Evolutionary conservation across 768 basidiomycete species (phyloP), one percentile per base, ranked within the genome.

Genomic region (Amyloporia xantha): DNA sequence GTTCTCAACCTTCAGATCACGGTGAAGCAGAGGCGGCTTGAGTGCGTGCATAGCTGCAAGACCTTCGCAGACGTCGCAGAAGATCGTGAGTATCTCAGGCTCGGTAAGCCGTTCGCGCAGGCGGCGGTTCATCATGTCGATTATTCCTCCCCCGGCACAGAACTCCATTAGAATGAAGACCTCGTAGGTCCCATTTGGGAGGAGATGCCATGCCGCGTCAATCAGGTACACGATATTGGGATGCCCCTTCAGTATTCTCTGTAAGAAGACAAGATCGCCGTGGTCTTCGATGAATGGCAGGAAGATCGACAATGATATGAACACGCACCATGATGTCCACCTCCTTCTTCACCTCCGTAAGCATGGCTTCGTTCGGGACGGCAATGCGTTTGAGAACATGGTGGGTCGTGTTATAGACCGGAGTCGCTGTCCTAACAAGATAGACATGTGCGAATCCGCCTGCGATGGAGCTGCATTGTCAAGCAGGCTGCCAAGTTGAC

Each of bases 131-230:
- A 99, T 93, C 86, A 98, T 93, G 70, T 99, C 96, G 67, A 99
- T 98, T 56, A 99, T 97, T 28, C 96, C 96, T 33, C 96, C 96
- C 84, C 93, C 94, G 53, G 91, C 76, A 65, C 92, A 95, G 66
- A 85, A 96, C 64, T 99, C 96, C 96, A 99, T 99, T 52, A 99
- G 77, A 64, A 99, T 98, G 64, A 96, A 96, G 15, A 98, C 94
- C 67, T 98, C 96, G 61, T 86, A 92, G 41, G 81, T 77, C 25
- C 90, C 91, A 59, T 83, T 86, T 4, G 90, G 73, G 65, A 90
- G 76, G 57, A 82, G 80, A 52, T 90, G 82, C 80, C 91, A 94
- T 47, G 91, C 85, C 25, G 95, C 93, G 68, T 95, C 95, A 62
- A 97, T 90, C 65, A 97, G 84, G 64, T 96, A 83, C 48, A 96